These are phyloP conservation scores for Taphrina wiesneri DNA, from an alignment of 1,139 yeast species.

Conservation along the genomic window DNA sequence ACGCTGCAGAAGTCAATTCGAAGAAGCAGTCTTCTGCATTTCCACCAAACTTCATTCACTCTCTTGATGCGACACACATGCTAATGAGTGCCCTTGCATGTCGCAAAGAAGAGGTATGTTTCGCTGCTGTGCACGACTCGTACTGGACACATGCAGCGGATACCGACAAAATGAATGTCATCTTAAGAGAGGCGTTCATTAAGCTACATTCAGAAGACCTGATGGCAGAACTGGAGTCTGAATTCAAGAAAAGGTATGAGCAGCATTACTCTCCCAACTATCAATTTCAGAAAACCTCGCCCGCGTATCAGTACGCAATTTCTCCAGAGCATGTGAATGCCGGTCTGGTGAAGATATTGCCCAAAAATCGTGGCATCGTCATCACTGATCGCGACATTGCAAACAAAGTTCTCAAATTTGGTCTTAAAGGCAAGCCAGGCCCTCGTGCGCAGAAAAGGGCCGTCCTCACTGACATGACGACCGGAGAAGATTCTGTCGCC, in stretches of 20 bases:
- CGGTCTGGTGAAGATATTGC: constrained; percentile 49
- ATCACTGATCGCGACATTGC: constrained; percentile 11
- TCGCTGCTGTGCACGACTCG: constrained; percentile 97
- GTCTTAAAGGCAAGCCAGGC: constrained; percentile 4
- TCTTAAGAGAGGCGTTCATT: constrained; percentile 77
- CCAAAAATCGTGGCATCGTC: constrained; percentile 10
- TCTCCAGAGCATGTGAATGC: constrained; percentile 50
- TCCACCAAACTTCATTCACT: constrained; percentile 94
- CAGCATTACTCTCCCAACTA: constrained; percentile 63
- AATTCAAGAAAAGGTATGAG: constrained; percentile 76
- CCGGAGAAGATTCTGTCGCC: not conserved
- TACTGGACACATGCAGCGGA: constrained; percentile 97
- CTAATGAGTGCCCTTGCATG: constrained; percentile 81
- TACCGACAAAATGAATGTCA: constrained; percentile 69
- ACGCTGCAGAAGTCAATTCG: constrained; percentile 76
- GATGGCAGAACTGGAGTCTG: constrained; percentile 68
- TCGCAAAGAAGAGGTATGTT: constrained; percentile 63
- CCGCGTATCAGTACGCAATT: constrained; percentile 61
- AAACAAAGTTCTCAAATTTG: constrained; percentile 18
- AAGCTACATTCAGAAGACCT: constrained; percentile 72
- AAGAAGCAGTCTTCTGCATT: constrained; percentile 90
- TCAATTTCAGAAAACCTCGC: constrained; percentile 56
- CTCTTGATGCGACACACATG: constrained; percentile 97
- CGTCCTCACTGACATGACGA: not conserved
- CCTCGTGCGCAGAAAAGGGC: not conserved